A percentile compares a stretch with the other conserved stretches of the same genome.
Conservation (phyloP, 305 asterid species). For the Solanum hybrid region DNA sequence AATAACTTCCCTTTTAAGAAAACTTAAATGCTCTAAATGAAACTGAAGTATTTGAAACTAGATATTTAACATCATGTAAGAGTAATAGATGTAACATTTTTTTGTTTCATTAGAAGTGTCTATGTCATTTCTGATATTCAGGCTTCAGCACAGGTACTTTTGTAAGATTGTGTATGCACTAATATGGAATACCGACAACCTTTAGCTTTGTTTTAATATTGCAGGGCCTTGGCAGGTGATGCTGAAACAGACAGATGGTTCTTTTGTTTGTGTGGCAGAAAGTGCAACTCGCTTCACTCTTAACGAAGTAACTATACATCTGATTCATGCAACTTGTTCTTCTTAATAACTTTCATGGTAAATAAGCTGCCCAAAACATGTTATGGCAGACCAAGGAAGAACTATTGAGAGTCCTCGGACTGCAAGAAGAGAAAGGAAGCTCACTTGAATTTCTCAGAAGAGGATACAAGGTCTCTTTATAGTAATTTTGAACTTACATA, state of each 20-base stretch:
- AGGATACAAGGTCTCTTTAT: constrained; percentile 69
- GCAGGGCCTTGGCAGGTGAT: constrained; percentile 99
- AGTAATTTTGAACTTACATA: neutral
- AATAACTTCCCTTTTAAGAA: neutral
- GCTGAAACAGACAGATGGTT: constrained; percentile 86
- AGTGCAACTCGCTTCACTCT: constrained; percentile 78
- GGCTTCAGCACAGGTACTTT: neutral
- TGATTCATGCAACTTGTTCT: neutral
- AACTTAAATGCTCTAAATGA: neutral
- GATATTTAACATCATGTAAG: neutral
- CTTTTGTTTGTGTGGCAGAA: constrained; percentile 94
- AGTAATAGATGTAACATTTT: neutral
- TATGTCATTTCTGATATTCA: neutral
- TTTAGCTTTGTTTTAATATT: neutral
- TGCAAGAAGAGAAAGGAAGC: constrained; percentile 90
- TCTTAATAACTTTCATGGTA: constrained; percentile 2
- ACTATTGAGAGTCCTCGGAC: constrained; percentile 84
- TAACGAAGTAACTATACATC: constrained; percentile 51
- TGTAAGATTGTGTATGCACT: neutral
- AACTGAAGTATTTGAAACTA: neutral
- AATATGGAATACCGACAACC: neutral
- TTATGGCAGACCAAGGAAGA: constrained; percentile 80
- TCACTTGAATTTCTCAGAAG: constrained; percentile 87
- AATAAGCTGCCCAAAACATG: neutral
- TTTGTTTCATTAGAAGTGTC: neutral